phyloP scores from a whole-genome alignment of 768 basidiomycete genomes.

The Amanita jacksonii region DNA sequence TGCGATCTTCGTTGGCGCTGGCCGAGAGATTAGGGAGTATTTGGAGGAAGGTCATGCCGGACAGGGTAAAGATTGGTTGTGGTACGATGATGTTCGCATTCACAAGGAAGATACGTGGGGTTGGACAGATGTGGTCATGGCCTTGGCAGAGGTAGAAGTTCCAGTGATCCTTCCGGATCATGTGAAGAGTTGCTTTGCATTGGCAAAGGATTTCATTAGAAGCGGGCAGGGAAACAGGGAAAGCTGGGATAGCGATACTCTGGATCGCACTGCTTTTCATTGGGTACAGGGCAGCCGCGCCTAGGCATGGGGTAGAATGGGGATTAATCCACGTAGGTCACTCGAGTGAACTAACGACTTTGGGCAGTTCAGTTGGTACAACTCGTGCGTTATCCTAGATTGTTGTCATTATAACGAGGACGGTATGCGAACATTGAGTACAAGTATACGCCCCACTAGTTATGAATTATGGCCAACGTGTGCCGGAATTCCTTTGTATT shows the following conservation, averaged over 20 bases:
- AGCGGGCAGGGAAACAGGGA: not conserved
- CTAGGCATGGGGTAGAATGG: no score
- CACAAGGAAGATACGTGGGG: slow-evolving; percentile 9
- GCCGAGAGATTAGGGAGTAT: slow-evolving; percentile 10
- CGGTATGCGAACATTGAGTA: no score
- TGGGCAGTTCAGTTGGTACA: no score
- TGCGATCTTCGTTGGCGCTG: slow-evolving; percentile 11
- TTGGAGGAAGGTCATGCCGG: slow-evolving; percentile 7
- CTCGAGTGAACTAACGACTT: no score
- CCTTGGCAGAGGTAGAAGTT: slow-evolving; percentile 6
- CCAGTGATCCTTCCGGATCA: slow-evolving; percentile 7
- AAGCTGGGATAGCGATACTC: slow-evolving; percentile 10
- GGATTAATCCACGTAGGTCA: no score
- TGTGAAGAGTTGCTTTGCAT: slow-evolving; percentile 8
- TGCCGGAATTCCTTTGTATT: no score
- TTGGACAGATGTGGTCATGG: slow-evolving; percentile 10
- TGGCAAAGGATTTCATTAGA: slow-evolving; percentile 10
- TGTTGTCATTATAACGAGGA: no score
- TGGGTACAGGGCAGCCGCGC: no score
- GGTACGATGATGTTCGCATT: slow-evolving; percentile 12
- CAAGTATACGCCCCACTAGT: no score
- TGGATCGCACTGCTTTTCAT: slow-evolving; percentile 6
- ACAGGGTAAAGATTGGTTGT: slow-evolving; percentile 6
- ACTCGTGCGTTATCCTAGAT: no score
- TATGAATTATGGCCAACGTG: no score